These are phyloP conservation scores for Selenicereus undatus DNA, from an alignment of 148 eudicot species.

Conservation along the genomic window DNA sequence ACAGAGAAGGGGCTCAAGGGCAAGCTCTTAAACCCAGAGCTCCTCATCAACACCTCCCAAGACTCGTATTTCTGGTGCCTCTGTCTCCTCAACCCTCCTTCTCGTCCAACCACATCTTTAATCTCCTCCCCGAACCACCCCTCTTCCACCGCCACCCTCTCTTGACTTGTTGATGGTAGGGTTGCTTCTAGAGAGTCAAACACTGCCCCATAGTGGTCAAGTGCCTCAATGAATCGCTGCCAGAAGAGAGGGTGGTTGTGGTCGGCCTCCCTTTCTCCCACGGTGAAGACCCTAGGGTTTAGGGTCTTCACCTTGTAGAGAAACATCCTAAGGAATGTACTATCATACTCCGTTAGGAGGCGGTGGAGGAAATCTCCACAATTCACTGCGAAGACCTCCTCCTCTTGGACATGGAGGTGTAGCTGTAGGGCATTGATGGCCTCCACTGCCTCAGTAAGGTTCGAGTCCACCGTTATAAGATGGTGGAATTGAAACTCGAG, in stretches of 20 bases:
- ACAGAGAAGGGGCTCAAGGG: constrained; percentile 71
- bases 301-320: constrained; percentile 56
- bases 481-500: constrained; percentile 37
- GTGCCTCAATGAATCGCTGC: constrained; percentile 45
- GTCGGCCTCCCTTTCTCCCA: constrained; percentile 71
- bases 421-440: constrained; percentile 13
- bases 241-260: constrained; percentile 58
- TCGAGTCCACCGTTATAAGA: constrained; percentile 27
- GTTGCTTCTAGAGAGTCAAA: constrained; percentile 86
- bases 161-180: constrained; percentile 67
- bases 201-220: constrained; percentile 63
- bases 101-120: constrained; percentile 49
- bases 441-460: constrained; percentile 9
- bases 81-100: constrained; percentile 45
- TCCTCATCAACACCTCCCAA: constrained; percentile 67
- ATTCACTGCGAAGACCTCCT: constrained; percentile 64
- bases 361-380: constrained; percentile 74
- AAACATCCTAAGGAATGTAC: constrained; percentile 30
- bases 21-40: constrained; percentile 53
- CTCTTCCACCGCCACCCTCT: constrained; percentile 66
- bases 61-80: constrained; percentile 69
- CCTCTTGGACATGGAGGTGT: constrained; percentile 1
- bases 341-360: constrained; percentile 46
- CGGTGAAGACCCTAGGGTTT: constrained; percentile 59
- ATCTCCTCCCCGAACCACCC: constrained; percentile 80